Percentiles rank a stretch among this genome's conserved stretches.
Evolutionary conservation across 1,139 yeast genomes (phyloP).

Genomic region (Maudiozyma humilis): DNA sequence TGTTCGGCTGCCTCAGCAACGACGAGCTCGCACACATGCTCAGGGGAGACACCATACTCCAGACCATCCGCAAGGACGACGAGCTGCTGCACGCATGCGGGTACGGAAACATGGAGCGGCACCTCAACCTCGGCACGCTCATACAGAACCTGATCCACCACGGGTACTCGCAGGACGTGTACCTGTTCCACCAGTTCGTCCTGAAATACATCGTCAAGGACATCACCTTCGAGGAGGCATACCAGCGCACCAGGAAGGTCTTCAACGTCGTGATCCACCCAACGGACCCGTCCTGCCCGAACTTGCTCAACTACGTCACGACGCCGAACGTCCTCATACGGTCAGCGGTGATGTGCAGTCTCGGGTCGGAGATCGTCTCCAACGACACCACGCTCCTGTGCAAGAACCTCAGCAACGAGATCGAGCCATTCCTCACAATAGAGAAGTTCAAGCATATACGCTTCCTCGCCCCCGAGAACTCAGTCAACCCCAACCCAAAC

Average conservation of each 20-base stretch:
- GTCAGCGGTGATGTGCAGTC: slow-evolving; percentile 59
- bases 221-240: slow-evolving; percentile 89
- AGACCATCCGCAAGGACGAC: slow-evolving; percentile 32
- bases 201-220: slow-evolving; percentile 64
- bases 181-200: slow-evolving; percentile 71
- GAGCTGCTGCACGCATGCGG: slow-evolving; percentile 40
- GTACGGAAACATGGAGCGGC: slow-evolving; percentile 50
- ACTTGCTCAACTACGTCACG: slow-evolving; percentile 78
- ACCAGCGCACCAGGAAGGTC: slow-evolving; percentile 71
- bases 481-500: slow-evolving; percentile 27
- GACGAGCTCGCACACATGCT: slow-evolving; percentile 30
- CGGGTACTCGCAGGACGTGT: slow-evolving; percentile 79
- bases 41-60: slow-evolving; percentile 32
- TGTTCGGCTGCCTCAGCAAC: slow-evolving; percentile 60
- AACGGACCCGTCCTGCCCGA: slow-evolving; percentile 58
- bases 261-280: slow-evolving; percentile 87
- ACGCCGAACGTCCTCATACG: slow-evolving; percentile 90
- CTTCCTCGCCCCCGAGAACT: slow-evolving; percentile 41
- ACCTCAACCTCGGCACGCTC: slow-evolving; percentile 55
- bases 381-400: slow-evolving; percentile 57
- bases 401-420: slow-evolving; percentile 56
- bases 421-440: slow-evolving; percentile 36
- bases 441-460: slow-evolving; percentile 19
- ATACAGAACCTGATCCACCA: slow-evolving; percentile 60
- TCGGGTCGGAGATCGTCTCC: slow-evolving; percentile 56